phyloP scores from a whole-genome alignment of 2,329 filamentous ascomycete genomes.

The Nigrospora sphaerica region DNA sequence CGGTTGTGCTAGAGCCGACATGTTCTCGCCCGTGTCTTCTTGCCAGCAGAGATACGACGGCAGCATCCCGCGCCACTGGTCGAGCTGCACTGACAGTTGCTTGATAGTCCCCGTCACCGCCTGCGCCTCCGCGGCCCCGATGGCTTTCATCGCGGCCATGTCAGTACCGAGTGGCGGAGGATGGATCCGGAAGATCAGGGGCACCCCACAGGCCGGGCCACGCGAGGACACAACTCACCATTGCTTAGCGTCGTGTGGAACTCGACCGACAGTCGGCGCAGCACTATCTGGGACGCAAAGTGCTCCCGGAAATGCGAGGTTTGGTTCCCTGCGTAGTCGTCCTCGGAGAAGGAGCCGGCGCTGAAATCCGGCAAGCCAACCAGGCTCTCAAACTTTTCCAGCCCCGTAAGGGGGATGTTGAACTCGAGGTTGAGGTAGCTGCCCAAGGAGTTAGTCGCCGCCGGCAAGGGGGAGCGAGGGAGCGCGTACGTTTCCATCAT shows the following conservation, averaged over 20 bases:
- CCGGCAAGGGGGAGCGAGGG: too few relatives aligned
- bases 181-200: too few relatives aligned
- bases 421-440: constrained; percentile 52
- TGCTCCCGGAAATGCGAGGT: constrained; percentile 49
- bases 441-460: constrained; percentile 8
- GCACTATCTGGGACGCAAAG: constrained; percentile 52
- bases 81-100: constrained; percentile 45
- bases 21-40: constrained; percentile 28
- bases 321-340: constrained; percentile 40
- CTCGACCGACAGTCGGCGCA: constrained; percentile 43
- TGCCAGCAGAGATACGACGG: constrained; percentile 49
- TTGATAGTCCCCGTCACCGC: constrained; percentile 28
- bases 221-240: constrained; percentile 24
- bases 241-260: constrained; percentile 45
- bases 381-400: constrained; percentile 43
- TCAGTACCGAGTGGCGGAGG: too few relatives aligned
- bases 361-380: constrained; percentile 49
- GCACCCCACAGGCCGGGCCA: too few relatives aligned
- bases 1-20: constrained; percentile 4
- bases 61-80: constrained; percentile 50
- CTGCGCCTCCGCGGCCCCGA: too few relatives aligned
- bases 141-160: too few relatives aligned
- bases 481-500: constrained; percentile 41
- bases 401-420: constrained; percentile 47
- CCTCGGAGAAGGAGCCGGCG: constrained; percentile 32